Percentiles rank a stretch among this genome's conserved stretches.
Evolutionary conservation across 495 filamentous ascomycete genomes (phyloP).

Genomic region (Penicillium flavigenum): DNA sequence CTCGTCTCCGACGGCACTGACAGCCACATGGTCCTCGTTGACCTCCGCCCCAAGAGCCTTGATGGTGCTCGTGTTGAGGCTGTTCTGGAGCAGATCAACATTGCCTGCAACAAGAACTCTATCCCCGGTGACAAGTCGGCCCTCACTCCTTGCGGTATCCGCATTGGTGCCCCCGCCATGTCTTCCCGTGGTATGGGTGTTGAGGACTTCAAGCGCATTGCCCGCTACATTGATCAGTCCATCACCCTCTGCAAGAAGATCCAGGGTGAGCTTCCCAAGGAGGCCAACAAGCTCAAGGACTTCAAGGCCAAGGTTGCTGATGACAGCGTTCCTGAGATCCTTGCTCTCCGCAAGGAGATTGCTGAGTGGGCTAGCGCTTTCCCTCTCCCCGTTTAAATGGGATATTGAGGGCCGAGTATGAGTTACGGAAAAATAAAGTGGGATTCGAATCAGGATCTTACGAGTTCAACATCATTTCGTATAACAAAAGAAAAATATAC

Average conservation of each 20-base stretch:
- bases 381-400: conserved; percentile 79
- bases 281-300: conserved; percentile 98
- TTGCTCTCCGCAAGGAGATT: conserved; percentile 84
- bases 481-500: conserved; percentile 31
- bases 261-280: conserved; percentile 83
- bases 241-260: conserved; percentile 82
- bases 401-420: conserved; percentile 4
- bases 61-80: conserved; percentile 97
- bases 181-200: conserved; percentile 90
- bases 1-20: conserved; percentile 96
- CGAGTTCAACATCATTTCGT: conserved; percentile 38
- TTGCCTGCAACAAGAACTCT: conserved; percentile 99
- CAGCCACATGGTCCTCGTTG: conserved; percentile 96
- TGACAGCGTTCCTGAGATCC: conserved; percentile 75
- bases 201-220: conserved; percentile 90
- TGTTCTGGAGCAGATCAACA: conserved; percentile 95
- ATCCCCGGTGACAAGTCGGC: conserved; percentile 98
- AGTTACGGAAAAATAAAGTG: conserved; percentile 26
- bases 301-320: conserved; percentile 89
- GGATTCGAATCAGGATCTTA: conserved; percentile 16
- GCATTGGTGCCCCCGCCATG: conserved; percentile 97
- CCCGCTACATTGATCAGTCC: conserved; percentile 78
- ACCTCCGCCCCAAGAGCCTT: conserved; percentile 73
- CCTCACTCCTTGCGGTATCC: conserved; percentile 89
- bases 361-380: conserved; percentile 82